These are phyloP conservation scores for Mrakia frigida DNA, from an alignment of 768 basidiomycete genomes.

Conservation along the genomic window DNA sequence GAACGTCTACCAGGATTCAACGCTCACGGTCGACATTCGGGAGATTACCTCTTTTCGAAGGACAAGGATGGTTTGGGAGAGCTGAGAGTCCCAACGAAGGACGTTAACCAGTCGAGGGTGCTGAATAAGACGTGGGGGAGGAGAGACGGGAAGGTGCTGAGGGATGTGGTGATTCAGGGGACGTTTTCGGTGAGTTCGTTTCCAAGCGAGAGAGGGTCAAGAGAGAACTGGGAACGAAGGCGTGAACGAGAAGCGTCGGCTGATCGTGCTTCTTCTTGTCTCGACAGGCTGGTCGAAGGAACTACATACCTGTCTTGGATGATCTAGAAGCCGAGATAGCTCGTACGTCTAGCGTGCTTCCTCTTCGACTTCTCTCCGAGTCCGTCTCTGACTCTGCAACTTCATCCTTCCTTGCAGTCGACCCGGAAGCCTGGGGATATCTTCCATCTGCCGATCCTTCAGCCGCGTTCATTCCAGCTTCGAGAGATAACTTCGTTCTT, in stretches of 20 bases:
- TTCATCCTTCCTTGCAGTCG: not conserved
- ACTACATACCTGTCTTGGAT: not conserved
- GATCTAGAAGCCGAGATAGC: constrained; percentile 6
- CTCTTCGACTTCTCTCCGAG: not conserved
- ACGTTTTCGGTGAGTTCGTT: not conserved
- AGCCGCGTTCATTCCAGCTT: not conserved
- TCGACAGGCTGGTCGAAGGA: not conserved
- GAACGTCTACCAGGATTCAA: constrained; percentile 6
- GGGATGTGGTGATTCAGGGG: constrained; percentile 13
- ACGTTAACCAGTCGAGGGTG: not conserved
- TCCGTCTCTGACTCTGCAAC: not conserved
- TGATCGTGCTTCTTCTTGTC: not conserved
- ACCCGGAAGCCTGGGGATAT: not conserved
- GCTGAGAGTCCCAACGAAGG: not conserved
- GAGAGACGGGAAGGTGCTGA: constrained; percentile 8
- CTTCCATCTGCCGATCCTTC: not conserved
- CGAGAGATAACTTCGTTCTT: constrained; percentile 5
- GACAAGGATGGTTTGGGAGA: constrained; percentile 11
- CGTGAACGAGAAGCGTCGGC: no score
- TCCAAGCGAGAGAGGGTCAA: no score
- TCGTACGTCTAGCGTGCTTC: not conserved
- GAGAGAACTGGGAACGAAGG: no score
- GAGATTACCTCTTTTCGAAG: not conserved
- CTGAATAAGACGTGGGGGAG: not conserved
- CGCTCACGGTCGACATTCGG: not conserved